Conservation (phyloP, 1,139 yeast species). For the Magnusiomyces paraingens region DNA sequence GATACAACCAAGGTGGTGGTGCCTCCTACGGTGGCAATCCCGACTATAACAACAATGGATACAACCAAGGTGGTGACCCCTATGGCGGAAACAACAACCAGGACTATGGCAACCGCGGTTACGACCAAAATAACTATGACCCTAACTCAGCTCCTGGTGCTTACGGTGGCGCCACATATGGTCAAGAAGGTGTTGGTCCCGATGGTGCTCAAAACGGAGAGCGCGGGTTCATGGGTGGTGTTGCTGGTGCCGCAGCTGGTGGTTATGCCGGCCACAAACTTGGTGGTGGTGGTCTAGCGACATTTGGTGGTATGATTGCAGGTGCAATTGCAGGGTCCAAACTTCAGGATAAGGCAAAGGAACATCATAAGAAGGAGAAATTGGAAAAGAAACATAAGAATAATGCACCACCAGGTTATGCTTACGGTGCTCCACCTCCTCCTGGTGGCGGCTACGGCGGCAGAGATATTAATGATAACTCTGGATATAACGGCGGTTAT, state of each 20-base stretch:
- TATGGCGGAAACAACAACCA: conserved; percentile 3
- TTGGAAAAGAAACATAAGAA: conserved; percentile 20
- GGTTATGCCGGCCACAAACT: conserved; percentile 39
- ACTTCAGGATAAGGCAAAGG: conserved; percentile 39
- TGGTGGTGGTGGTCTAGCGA: conserved; percentile 47
- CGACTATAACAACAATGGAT: conserved; percentile 6
- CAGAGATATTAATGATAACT: conserved; percentile 16
- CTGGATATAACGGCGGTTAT: conserved; percentile 20
- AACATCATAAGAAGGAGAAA: conserved; percentile 19
- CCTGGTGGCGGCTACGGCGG: conserved; percentile 3
- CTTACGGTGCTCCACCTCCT: conserved; percentile 19
- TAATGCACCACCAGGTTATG: background rate
- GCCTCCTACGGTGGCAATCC: background rate
- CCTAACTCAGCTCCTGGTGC: conserved; percentile 23
- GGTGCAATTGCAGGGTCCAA: conserved; percentile 58
- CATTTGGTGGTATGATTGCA: conserved; percentile 52
- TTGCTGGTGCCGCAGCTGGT: conserved; percentile 58
- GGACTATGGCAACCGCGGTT: conserved; percentile 7
- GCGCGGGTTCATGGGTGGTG: conserved; percentile 50
- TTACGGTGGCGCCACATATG: background rate
- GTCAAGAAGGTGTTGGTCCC: conserved; percentile 8
- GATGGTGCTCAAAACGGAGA: conserved; percentile 38
- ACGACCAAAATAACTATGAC: conserved; percentile 16
- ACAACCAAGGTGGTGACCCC: background rate
- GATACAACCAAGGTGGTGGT: conserved; percentile 7